These are phyloP conservation scores for Diaporthe vaccinii DNA, from an alignment of 2,329 filamentous ascomycete species.

Conservation along the genomic window DNA sequence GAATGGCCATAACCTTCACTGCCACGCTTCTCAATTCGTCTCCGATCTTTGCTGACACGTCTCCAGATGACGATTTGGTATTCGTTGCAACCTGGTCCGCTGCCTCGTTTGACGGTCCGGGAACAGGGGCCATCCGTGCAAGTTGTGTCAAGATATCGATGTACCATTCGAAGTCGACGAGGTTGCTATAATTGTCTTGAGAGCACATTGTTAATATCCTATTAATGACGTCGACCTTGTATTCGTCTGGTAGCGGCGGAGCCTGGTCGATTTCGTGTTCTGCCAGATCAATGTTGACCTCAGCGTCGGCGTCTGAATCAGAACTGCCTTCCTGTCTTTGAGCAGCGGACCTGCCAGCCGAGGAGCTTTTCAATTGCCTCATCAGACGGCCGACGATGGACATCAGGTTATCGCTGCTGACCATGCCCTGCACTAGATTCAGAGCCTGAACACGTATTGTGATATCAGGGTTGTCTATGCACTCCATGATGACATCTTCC, in stretches of 20 bases:
- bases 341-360: conserved; percentile 43
- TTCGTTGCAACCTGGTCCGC: conserved; percentile 48
- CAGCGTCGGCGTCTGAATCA: conserved; percentile 66
- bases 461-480: conserved; percentile 95
- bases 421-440: conserved; percentile 94
- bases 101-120: conserved; percentile 57
- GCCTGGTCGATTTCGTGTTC: conserved; percentile 55
- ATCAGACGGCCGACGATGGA: conserved; percentile 89
- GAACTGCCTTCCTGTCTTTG: conserved; percentile 49
- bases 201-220: conserved; percentile 92
- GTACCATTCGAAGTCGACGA: conserved; percentile 97
- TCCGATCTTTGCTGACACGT: conserved; percentile 80
- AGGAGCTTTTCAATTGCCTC: conserved; percentile 80
- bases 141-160: conserved; percentile 90
- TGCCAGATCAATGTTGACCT: conserved; percentile 56
- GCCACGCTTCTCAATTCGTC: conserved; percentile 90
- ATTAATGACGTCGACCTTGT: conserved; percentile 84
- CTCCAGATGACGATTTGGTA: conserved; percentile 52
- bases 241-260: conserved; percentile 84
- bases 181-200: conserved; percentile 85
- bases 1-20: conserved; percentile 89
- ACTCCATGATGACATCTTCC: conserved; percentile 96
- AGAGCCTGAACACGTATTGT: conserved; percentile 94
- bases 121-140: conserved; percentile 76
- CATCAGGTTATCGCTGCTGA: conserved; percentile 86